Evolutionary conservation across 495 filamentous ascomycete genomes (phyloP).

Genomic region (Immersiella caudata): DNA sequence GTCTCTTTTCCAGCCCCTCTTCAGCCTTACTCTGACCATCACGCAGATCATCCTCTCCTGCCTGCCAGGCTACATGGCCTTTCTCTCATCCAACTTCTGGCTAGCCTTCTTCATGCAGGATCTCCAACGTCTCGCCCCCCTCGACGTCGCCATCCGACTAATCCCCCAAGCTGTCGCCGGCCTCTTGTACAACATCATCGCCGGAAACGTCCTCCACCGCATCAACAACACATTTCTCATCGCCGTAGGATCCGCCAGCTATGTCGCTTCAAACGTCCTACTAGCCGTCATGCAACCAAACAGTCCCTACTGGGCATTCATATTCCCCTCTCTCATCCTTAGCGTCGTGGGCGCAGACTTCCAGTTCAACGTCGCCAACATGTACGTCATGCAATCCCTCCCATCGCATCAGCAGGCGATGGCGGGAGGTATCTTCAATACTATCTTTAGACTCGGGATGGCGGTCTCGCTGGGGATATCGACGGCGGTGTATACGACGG

Average conservation of each 20-base stretch:
- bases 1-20: conserved; percentile 19
- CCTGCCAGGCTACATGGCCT: conserved; percentile 57
- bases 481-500: conserved; percentile 52
- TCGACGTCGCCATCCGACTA: conserved; percentile 58
- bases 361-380: conserved; percentile 65
- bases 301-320: conserved; percentile 60
- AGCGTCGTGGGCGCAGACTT: conserved; percentile 61
- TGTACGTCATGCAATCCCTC: conserved; percentile 58
- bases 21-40: conserved; percentile 18
- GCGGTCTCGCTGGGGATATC: conserved; percentile 57
- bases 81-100: conserved; percentile 56
- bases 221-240: conserved; percentile 56
- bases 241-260: conserved; percentile 48
- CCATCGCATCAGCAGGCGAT: conserved; percentile 59
- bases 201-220: conserved; percentile 51
- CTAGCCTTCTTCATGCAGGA: conserved; percentile 60
- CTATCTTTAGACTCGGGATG: conserved; percentile 54
- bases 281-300: conserved; percentile 43
- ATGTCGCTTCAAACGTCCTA: conserved; percentile 49
- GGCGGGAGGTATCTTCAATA: conserved; percentile 62
- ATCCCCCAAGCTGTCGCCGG: conserved; percentile 59
- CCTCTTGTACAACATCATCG: conserved; percentile 52
- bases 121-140: conserved; percentile 48
- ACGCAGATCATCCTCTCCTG: conserved; percentile 54
- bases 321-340: conserved; percentile 58